Percentiles rank a stretch among this genome's conserved stretches.
phyloP scores from a whole-genome alignment of 257 asterid genomes.

The Ilex asprella region DNA sequence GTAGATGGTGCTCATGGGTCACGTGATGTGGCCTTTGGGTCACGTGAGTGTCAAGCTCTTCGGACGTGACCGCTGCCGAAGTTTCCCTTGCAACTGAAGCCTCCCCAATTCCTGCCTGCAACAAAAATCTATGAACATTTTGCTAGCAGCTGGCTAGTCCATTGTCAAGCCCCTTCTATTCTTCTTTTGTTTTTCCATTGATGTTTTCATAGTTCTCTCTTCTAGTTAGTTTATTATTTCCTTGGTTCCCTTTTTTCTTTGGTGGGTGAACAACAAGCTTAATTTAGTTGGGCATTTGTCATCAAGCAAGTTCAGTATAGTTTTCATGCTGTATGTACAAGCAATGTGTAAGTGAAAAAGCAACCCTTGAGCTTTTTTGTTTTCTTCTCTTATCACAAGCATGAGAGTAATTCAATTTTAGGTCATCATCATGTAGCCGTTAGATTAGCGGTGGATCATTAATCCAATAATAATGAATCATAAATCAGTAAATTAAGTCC shows the following conservation, averaged over 20 bases:
- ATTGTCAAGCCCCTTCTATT: background rate
- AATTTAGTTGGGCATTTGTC: constrained; percentile 23
- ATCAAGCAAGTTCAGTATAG: constrained; percentile 38
- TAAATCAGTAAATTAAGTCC: too few species aligned
- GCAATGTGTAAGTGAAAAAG: constrained; percentile 40
- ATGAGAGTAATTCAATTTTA: background rate
- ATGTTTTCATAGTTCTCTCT: background rate
- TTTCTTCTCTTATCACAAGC: constrained; percentile 7
- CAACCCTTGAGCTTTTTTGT: constrained; percentile 19
- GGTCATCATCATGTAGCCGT: too few species aligned
- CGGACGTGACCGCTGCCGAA: constrained; percentile 42
- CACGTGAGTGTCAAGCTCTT: constrained; percentile 44
- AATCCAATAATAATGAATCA: too few species aligned
- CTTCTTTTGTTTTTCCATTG: background rate
- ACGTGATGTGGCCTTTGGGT: constrained; percentile 42
- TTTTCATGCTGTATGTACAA: constrained; percentile 38
- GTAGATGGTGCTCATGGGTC: constrained; percentile 40
- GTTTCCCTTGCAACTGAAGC: constrained; percentile 57
- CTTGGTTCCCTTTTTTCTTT: background rate
- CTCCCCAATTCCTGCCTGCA: constrained; percentile 59
- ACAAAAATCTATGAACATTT: constrained; percentile 3
- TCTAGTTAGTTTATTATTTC: background rate
- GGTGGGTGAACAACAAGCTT: constrained; percentile 26
- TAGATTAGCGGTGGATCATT: too few species aligned
- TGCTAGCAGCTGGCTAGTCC: background rate